A percentile compares a stretch with the other conserved stretches of the same genome.
These are phyloP conservation scores for Phylloporus sp. DNA, from an alignment of 768 basidiomycete species.

Conservation along the genomic window DNA sequence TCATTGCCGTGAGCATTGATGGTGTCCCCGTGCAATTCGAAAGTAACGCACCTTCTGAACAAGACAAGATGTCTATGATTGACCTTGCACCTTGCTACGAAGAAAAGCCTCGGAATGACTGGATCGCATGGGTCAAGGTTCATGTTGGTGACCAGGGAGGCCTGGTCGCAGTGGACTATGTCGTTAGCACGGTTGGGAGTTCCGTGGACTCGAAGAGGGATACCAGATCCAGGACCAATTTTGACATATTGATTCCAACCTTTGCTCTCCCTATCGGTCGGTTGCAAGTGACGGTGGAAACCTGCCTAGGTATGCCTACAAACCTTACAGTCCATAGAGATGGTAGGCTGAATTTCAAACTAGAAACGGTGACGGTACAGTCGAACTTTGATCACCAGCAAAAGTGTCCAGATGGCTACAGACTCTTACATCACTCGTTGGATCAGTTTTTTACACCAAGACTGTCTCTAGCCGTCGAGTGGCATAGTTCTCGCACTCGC, in stretches of 20 bases:
- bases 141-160: conserved; percentile 49
- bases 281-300: conserved; percentile 58
- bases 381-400: conserved; percentile 58
- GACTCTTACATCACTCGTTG: conserved; percentile 52
- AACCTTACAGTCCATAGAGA: background rate
- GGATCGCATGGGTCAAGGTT: conserved; percentile 63
- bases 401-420: conserved; percentile 35
- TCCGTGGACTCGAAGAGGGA: conserved; percentile 31
- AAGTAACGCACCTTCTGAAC: conserved; percentile 39
- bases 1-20: conserved; percentile 54
- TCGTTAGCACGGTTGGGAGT: conserved; percentile 38
- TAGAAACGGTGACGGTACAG: conserved; percentile 39
- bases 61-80: conserved; percentile 30
- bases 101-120: conserved; percentile 50
- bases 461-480: conserved; percentile 35
- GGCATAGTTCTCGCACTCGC: conserved; percentile 1
- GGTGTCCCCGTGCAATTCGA: conserved; percentile 62
- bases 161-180: conserved; percentile 58
- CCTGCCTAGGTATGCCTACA: conserved; percentile 43
- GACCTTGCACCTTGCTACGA: conserved; percentile 44
- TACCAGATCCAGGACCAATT: conserved; percentile 23
- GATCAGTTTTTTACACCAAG: conserved; percentile 56
- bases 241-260: conserved; percentile 61
- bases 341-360: conserved; percentile 28
- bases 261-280: conserved; percentile 65